phyloP scores from a whole-genome alignment of 176 grass and related monocot genomes.

The Cenchrus purpureus region DNA sequence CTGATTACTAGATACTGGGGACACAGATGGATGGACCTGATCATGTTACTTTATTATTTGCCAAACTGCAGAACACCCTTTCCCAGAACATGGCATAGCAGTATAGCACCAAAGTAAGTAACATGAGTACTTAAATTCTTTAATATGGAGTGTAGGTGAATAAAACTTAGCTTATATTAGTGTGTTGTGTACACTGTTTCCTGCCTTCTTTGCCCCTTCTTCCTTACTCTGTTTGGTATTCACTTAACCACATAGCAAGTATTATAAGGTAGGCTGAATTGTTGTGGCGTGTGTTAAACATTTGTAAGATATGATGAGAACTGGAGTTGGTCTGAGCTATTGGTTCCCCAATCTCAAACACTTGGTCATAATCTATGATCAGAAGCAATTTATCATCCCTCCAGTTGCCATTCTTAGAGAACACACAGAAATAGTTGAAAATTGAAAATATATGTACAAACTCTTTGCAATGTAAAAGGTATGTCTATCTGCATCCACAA shows the following conservation, averaged over 20 bases:
- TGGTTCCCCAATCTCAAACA: not conserved
- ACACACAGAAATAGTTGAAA: not conserved
- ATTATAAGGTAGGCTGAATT: not conserved
- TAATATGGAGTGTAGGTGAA: constrained; percentile 2
- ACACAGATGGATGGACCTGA: not conserved
- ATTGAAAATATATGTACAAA: not conserved
- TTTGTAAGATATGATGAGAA: not conserved
- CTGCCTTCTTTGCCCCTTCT: not conserved
- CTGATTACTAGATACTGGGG: constrained; percentile 12
- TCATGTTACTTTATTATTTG: not conserved
- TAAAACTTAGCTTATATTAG: constrained; percentile 1
- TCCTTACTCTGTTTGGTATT: not conserved
- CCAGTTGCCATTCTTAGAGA: not conserved
- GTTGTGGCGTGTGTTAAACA: not conserved
- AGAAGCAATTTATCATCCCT: constrained; percentile 26
- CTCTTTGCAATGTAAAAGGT: not conserved
- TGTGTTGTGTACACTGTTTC: not conserved
- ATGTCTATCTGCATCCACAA: not conserved
- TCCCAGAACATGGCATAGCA: not conserved
- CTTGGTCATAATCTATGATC: not conserved
- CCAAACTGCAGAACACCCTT: not conserved
- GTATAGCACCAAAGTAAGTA: constrained; percentile 6
- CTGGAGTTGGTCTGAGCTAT: not conserved
- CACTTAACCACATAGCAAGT: not conserved
- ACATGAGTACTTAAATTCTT: not conserved